A percentile compares a stretch with the other conserved stretches of the same genome.
Conservation (phyloP, 352 stramenopile species). For the Globisporangium viniferum region DNA sequence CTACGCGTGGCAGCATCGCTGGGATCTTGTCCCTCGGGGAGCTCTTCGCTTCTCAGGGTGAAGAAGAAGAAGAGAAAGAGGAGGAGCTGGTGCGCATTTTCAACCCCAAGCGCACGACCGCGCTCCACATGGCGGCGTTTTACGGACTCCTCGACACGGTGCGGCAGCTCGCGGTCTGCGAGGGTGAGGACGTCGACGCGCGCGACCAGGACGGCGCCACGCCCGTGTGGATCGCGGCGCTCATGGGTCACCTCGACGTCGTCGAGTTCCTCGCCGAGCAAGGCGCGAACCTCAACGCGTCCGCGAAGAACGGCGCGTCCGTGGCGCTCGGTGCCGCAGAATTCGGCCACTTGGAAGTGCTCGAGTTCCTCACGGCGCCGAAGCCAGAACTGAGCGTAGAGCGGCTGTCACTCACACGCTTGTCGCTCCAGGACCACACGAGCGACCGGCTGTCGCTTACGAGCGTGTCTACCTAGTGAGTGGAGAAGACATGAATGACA, state of each 20-base stretch:
- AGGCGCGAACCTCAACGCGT: slow-evolving; percentile 23
- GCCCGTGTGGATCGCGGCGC: slow-evolving; percentile 34
- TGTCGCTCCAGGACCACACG: slow-evolving; percentile 19
- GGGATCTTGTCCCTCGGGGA: background rate
- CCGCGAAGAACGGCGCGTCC: slow-evolving; percentile 20
- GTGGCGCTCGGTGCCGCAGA: slow-evolving; percentile 26
- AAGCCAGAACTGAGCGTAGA: slow-evolving; percentile 13
- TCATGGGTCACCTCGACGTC: slow-evolving; percentile 31
- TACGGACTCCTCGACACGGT: slow-evolving; percentile 24
- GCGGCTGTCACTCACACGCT: slow-evolving; percentile 13
- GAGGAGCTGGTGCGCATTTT: slow-evolving; percentile 13
- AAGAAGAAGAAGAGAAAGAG: background rate
- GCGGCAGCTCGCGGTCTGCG: slow-evolving; percentile 19
- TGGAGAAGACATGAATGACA: background rate
- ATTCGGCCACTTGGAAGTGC: slow-evolving; percentile 31
- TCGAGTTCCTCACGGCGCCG: slow-evolving; percentile 32
- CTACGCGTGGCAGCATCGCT: slow-evolving; percentile 6
- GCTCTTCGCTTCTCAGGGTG: background rate
- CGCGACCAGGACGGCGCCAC: slow-evolving; percentile 29
- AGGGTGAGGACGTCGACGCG: slow-evolving; percentile 25
- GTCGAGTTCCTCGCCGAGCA: slow-evolving; percentile 34
- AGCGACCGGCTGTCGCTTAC: slow-evolving; percentile 1
- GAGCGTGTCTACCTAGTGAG: background rate
- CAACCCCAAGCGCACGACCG: slow-evolving; percentile 26
- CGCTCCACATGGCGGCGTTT: slow-evolving; percentile 40